Percentiles rank a stretch among this genome's conserved stretches.
Conservation (phyloP, 2,329 filamentous ascomycete species). For the Colletotrichum caudatum region DNA sequence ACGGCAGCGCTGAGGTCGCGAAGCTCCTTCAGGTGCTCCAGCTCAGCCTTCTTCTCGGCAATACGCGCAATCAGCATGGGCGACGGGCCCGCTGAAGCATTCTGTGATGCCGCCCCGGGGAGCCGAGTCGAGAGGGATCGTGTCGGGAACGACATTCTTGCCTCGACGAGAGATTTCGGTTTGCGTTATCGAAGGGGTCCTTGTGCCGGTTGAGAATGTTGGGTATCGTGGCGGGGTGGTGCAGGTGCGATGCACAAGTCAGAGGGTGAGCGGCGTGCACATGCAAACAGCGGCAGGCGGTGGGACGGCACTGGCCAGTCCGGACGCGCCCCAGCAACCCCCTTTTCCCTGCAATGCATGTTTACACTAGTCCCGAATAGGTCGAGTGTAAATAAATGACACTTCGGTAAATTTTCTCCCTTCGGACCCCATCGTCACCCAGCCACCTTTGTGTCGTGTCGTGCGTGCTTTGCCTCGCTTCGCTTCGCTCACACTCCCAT, state of each 20-base stretch:
- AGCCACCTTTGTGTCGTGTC: conserved; percentile 34
- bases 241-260: conserved; percentile 4
- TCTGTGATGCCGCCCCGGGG: conserved; percentile 69
- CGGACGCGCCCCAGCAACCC: conserved; percentile 39
- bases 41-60: conserved; percentile 86
- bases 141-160: conserved; percentile 67
- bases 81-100: conserved; percentile 68
- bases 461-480: conserved; percentile 31
- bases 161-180: background rate
- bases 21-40: conserved; percentile 82
- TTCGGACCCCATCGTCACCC: conserved; percentile 37
- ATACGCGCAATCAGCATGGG: conserved; percentile 80
- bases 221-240: conserved; percentile 1
- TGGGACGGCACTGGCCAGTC: conserved; percentile 13
- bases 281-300: conserved; percentile 25
- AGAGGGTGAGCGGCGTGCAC: conserved; percentile 20
- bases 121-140: conserved; percentile 74
- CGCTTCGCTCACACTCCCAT: conserved; percentile 28
- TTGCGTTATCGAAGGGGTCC: background rate
- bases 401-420: conserved; percentile 42
- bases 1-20: conserved; percentile 83
- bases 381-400: conserved; percentile 43
- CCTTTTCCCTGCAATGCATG: conserved; percentile 5
- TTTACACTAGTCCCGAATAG: conserved; percentile 38
- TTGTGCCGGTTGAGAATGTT: background rate